Evolutionary conservation across 2,329 filamentous ascomycete genomes (phyloP), one percentile per base, ranked within the genome.

Genomic region (Fusarium devonianum): DNA sequence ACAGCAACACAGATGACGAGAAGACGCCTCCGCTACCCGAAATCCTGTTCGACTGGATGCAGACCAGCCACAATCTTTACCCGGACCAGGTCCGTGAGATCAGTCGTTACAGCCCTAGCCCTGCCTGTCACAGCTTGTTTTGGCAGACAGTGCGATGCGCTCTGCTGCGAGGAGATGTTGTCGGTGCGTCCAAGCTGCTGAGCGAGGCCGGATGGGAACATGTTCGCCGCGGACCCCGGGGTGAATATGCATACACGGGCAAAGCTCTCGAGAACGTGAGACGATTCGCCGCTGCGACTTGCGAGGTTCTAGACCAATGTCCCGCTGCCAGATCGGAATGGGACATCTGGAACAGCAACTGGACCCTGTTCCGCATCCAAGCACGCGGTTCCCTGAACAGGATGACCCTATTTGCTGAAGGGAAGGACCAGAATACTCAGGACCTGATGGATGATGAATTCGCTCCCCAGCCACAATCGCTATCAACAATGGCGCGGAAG

Each of bases 81-180:
- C 79, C 81, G 2, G 79, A 84, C 40, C 88, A 92, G 63, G 75
- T 89, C 17, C 77, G 84, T 26, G 78, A 85, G 4, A 80, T 97
- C 17, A 75, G 82, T 54, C 78, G 79, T 19, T 74, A 85, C 60
- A 79, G 79, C 34, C 89, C 89, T 1, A 89, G 89, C 50, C 90
- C 92, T 16, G 88, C 90, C 2, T 84, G 85, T 32, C 89, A 94
- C 64, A 76, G 80, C 18, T 77, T 88, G 25, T 97, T 91, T 72
- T 97, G 93, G 93, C 89, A 92, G 66, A 85, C 85, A 2, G 76
- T 96, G n/a, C 89, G 87, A 62, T 83, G 84, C 45, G 78, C 85
- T 11, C 77, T 92, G 16, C 76, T 96, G 18, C 88, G 92, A 35
- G 93, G 92, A 30, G 86, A 88, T 49, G 81, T 96, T 32, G 63